These are phyloP conservation scores for Ambrosiella xylebori DNA, from an alignment of 2,329 filamentous ascomycete genomes.

Conservation along the genomic window DNA sequence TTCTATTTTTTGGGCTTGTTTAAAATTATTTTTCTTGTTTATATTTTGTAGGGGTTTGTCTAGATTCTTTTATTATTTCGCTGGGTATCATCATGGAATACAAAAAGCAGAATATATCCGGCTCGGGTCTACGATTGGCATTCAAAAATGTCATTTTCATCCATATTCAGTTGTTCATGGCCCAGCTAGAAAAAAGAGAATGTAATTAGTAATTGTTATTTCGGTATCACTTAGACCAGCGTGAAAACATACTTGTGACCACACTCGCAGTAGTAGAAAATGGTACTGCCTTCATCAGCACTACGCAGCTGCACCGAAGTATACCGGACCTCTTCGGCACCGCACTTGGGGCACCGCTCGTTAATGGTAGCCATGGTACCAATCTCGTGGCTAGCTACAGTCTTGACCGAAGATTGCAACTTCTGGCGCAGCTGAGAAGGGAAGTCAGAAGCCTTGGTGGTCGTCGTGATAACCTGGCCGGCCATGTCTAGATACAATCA, in stretches of 20 bases:
- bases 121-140: slow-evolving; percentile 5
- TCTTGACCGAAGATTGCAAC: slow-evolving; percentile 65
- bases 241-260: slow-evolving; percentile 51
- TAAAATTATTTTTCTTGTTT: slow-evolving; percentile 9
- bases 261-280: slow-evolving; percentile 81
- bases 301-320: slow-evolving; percentile 72
- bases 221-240: neutral
- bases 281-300: slow-evolving; percentile 86
- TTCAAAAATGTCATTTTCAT: neutral
- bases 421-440: slow-evolving; percentile 80
- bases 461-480: slow-evolving; percentile 59
- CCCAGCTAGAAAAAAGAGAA: slow-evolving; percentile 25
- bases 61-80: slow-evolving; percentile 13
- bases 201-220: slow-evolving; percentile 15
- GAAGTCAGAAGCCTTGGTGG: slow-evolving; percentile 78
- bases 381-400: slow-evolving; percentile 59
- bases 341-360: slow-evolving; percentile 65
- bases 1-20: neutral
- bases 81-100: slow-evolving; percentile 13
- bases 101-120: slow-evolving; percentile 8
- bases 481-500: slow-evolving; percentile 40
- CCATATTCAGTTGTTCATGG: slow-evolving; percentile 38
- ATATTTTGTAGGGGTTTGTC: slow-evolving; percentile 9
- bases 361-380: slow-evolving; percentile 52
- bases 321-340: slow-evolving; percentile 64